Conservation (phyloP, 1,284 basidiomycete genomes). For the Malassezia yamatoensis region DNA sequence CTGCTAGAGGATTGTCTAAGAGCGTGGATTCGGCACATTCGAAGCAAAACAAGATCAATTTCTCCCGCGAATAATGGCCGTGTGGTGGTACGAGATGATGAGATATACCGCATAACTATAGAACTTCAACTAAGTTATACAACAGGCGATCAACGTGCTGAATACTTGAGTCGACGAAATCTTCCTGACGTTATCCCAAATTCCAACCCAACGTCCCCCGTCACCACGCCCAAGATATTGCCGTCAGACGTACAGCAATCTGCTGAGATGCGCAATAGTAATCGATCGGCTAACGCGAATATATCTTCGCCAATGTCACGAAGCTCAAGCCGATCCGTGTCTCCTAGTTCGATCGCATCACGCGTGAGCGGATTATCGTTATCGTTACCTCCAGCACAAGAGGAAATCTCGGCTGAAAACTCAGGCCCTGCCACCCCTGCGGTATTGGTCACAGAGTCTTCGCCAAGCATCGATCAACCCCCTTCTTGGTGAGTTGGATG, state of each 20-base stretch:
- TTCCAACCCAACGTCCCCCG: constrained; percentile 3
- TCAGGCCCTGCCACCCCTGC: neutral
- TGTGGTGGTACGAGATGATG: neutral
- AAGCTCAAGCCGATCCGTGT: neutral
- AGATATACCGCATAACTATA: constrained; percentile 1
- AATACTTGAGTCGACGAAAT: constrained; percentile 5
- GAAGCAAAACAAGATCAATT: neutral
- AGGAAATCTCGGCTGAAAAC: neutral
- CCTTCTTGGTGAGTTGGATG: neutral
- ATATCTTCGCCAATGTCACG: too few species aligned
- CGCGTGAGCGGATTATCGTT: neutral
- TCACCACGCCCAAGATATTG: neutral
- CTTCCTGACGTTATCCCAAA: constrained; percentile 7
- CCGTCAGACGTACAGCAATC: neutral
- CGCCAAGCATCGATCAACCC: neutral
- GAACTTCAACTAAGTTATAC: neutral
- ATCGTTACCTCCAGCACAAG: neutral
- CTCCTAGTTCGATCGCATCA: neutral
- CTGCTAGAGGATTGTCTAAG: constrained; percentile 11
- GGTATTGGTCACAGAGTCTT: neutral
- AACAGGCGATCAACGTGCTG: neutral
- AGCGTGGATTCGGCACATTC: constrained; percentile 7
- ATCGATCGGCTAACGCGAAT: too few species aligned
- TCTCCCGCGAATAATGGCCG: neutral
- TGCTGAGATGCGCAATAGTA: neutral